These are phyloP conservation scores for Harringtonia aguacate DNA, from an alignment of 2,329 filamentous ascomycete species.

Conservation along the genomic window DNA sequence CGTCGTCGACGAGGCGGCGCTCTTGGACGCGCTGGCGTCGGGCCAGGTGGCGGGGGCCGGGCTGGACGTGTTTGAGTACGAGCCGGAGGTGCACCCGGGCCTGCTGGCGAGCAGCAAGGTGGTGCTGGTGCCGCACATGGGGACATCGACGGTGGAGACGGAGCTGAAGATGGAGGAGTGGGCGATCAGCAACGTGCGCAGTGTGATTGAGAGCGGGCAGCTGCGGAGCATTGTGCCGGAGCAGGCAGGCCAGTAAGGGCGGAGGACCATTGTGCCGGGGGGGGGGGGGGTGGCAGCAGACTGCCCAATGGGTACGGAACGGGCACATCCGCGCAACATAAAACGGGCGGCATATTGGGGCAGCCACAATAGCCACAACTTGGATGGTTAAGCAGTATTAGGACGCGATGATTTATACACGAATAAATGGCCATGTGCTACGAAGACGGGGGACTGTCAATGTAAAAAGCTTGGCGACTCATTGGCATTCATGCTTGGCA, in stretches of 20 bases:
- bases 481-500: too few species aligned
- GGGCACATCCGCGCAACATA: too few species aligned
- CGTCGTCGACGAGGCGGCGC: conserved; percentile 38
- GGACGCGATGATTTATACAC: too few species aligned
- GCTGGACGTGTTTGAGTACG: conserved; percentile 41
- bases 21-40: conserved; percentile 33
- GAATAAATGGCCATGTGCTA: too few species aligned
- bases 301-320: too few species aligned
- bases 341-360: too few species aligned
- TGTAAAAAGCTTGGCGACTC: too few species aligned
- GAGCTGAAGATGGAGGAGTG: conserved; percentile 14
- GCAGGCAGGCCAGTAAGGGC: conserved; percentile 2
- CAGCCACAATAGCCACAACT: too few species aligned
- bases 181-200: conserved; percentile 16
- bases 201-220: conserved; percentile 3
- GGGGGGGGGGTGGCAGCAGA: too few species aligned
- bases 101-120: conserved; percentile 60
- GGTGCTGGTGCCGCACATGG: conserved; percentile 75
- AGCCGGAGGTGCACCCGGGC: conserved; percentile 58
- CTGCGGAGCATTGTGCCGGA: conserved; percentile 12
- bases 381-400: too few species aligned
- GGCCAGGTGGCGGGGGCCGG: conserved; percentile 34
- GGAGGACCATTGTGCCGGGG: too few species aligned
- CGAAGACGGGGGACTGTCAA: not conserved
- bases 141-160: conserved; percentile 65